Conservation (phyloP, 2,329 filamentous ascomycete species). For the Hymenoscyphus repandus region DNA sequence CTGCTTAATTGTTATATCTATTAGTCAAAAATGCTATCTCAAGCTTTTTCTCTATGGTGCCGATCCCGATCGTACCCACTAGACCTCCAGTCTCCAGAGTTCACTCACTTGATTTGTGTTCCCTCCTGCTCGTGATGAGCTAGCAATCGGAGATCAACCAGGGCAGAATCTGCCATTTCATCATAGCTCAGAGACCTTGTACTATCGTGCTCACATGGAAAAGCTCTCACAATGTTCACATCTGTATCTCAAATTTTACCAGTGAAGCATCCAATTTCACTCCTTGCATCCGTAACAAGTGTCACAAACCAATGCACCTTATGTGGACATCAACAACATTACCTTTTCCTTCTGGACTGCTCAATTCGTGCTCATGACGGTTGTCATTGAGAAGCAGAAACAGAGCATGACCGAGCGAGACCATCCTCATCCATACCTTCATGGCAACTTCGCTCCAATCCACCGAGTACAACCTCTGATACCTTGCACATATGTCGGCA, state of each 20-base stretch:
- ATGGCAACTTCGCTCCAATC: constrained; percentile 66
- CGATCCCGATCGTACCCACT: too few species aligned
- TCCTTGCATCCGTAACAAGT: neutral
- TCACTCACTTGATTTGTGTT: too few species aligned
- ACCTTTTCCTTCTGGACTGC: constrained; percentile 16
- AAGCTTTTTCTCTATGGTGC: too few species aligned
- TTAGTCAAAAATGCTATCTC: too few species aligned
- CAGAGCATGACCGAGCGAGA: neutral
- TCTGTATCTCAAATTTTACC: too few species aligned
- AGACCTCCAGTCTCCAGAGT: too few species aligned
- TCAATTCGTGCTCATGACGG: constrained; percentile 19
- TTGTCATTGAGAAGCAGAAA: constrained; percentile 19
- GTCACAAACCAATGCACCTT: neutral
- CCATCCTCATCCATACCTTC: constrained; percentile 42
- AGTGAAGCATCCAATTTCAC: too few species aligned
- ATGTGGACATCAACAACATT: constrained; percentile 6
- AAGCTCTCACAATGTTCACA: neutral
- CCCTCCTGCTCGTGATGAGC: too few species aligned
- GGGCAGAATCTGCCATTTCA: neutral
- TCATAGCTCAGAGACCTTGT: neutral
- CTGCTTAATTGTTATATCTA: too few species aligned
- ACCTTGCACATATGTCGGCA: constrained; percentile 51
- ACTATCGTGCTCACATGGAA: neutral
- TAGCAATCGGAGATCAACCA: too few species aligned
- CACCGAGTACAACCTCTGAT: constrained; percentile 49